Evolutionary conservation across 495 filamentous ascomycete genomes (phyloP).

Genomic region (Penicillium bovifimosum): DNA sequence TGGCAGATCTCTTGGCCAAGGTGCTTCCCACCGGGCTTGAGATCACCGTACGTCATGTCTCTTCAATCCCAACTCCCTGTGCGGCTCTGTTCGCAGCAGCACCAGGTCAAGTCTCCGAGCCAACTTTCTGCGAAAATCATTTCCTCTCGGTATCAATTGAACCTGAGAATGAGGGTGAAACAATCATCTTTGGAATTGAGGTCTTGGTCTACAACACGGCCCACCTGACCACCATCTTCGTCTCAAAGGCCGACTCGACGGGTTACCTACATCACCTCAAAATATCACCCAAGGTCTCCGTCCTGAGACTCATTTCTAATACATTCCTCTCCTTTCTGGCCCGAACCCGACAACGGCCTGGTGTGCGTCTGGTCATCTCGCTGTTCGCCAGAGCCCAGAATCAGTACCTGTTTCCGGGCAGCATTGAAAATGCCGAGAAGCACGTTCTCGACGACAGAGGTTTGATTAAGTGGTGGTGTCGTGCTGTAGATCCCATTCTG

Average conservation of each 20-base stretch:
- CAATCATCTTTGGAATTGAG: constrained; percentile 65
- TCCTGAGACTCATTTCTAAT: constrained; percentile 63
- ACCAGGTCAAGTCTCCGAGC: constrained; percentile 58
- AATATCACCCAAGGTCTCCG: constrained; percentile 58
- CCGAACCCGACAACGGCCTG: constrained; percentile 55
- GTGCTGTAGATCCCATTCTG: constrained; percentile 70
- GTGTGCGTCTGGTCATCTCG: constrained; percentile 74
- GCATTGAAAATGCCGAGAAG: constrained; percentile 76
- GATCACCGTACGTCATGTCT: constrained; percentile 79
- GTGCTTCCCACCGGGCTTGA: constrained; percentile 63
- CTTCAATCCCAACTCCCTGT: constrained; percentile 70
- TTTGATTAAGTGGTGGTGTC: constrained; percentile 93
- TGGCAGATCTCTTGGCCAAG: constrained; percentile 54
- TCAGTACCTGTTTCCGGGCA: constrained; percentile 93
- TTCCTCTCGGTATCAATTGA: constrained; percentile 71
- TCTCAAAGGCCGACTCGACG: constrained; percentile 96
- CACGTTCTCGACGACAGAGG: constrained; percentile 91
- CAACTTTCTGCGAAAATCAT: constrained; percentile 83
- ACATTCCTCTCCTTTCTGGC: constrained; percentile 74
- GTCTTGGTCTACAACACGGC: constrained; percentile 63
- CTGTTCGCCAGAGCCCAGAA: constrained; percentile 89
- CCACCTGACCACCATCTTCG: constrained; percentile 79
- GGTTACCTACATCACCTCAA: constrained; percentile 70
- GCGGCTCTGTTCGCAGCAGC: constrained; percentile 74
- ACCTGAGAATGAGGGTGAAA: constrained; percentile 27